Conservation (phyloP, 169 alveolate species). For the Plasmodium chabaudi region DNA sequence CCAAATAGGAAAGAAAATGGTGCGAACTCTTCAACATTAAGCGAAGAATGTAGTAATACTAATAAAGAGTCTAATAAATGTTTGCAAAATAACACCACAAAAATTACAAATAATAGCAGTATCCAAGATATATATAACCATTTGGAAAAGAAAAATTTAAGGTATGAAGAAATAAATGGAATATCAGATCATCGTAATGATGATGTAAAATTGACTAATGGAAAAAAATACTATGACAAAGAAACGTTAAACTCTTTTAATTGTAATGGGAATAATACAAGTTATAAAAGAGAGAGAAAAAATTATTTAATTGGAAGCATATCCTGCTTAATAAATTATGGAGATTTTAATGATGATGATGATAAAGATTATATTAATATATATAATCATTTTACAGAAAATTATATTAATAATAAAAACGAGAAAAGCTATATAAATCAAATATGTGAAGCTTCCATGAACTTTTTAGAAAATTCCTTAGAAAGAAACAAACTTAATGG, state of each 20-base stretch:
- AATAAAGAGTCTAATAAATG: too few relatives aligned
- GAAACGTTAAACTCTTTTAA: constrained; percentile 42
- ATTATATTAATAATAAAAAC: constrained; percentile 37
- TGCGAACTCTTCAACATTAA: too few relatives aligned
- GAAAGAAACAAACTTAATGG: constrained; percentile 32
- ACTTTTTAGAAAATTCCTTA: constrained; percentile 55
- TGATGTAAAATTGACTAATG: too few relatives aligned
- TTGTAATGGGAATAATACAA: constrained; percentile 3
- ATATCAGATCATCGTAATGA: constrained; percentile 14
- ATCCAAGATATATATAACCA: constrained; percentile 51
- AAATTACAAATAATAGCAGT: constrained; percentile 9
- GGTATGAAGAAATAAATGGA: constrained; percentile 20
- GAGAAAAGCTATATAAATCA: constrained; percentile 37
- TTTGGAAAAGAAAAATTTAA: constrained; percentile 17
- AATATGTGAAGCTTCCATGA: constrained; percentile 46
- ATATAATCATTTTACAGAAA: constrained; percentile 37
- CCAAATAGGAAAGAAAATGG: too few relatives aligned
- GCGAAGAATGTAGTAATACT: too few relatives aligned
- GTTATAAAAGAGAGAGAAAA: constrained; percentile 8
- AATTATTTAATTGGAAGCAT: constrained; percentile 68
- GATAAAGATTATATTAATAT: constrained; percentile 72
- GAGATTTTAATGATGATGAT: constrained; percentile 15
- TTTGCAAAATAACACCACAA: too few relatives aligned
- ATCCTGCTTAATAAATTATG: constrained; percentile 53
- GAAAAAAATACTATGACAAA: constrained; percentile 28